Percentiles rank a stretch among this genome's conserved stretches.
phyloP scores from a whole-genome alignment of 2,329 filamentous ascomycete species.

The Cercospora brassicicola region DNA sequence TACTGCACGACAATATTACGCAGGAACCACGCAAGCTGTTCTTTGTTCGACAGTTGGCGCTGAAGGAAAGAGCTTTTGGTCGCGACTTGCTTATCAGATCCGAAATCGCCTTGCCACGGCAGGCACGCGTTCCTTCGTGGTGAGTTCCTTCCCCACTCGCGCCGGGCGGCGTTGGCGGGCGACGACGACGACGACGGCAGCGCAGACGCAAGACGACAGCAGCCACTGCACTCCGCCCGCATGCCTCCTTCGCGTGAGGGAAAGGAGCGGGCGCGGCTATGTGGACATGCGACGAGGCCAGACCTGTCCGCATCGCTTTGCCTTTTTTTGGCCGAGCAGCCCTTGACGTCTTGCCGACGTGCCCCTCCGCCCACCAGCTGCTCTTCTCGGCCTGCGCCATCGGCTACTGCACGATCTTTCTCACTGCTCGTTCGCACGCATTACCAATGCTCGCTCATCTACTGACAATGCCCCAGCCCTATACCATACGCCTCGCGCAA shows the following conservation, averaged over 20 bases:
- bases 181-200: not conserved
- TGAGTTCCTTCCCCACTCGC: constrained; percentile 2
- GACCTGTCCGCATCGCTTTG: not conserved
- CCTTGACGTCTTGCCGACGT: constrained; percentile 4
- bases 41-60: not conserved
- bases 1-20: not conserved
- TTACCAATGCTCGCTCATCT: constrained; percentile 8
- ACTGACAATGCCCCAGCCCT: constrained; percentile 6
- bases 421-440: not conserved
- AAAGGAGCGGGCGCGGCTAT: not conserved
- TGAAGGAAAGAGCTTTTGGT: not conserved
- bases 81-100: not conserved
- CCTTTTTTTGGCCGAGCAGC: not conserved
- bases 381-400: not conserved
- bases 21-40: not conserved
- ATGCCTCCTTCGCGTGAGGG: not conserved
- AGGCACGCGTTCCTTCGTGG: not conserved
- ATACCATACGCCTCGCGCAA: constrained; percentile 2
- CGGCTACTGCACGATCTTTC: not conserved
- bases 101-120: not conserved
- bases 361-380: not conserved
- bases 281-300: not conserved
- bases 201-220: not conserved
- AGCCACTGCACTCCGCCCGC: not conserved
- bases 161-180: not conserved